Base-by-base conservation (phyloP, 768 basidiomycete species). In the Stropharia rugosoannulata region DNA sequence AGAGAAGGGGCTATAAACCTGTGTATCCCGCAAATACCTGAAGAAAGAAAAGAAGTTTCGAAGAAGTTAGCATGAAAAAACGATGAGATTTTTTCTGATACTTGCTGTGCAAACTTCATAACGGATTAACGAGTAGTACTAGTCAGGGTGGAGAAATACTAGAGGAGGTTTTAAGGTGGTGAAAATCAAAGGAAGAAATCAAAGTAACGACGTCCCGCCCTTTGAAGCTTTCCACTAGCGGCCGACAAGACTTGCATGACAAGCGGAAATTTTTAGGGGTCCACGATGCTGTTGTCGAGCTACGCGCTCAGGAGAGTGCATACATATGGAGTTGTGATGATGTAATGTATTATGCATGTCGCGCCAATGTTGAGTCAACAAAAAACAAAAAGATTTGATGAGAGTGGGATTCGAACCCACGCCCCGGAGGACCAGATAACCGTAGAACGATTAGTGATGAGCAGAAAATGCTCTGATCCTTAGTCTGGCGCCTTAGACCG, bases 401-500 rank as follows among this genome's bases (percentile, higher is more conserved):
- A 77, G 77, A 80, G 78, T 77, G 79, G 77, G 78, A 81, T 80
- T 80, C 78, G 79, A 81, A 81, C 80, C 77, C 79, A 77, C 78
- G 80, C 79, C 78, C 74, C 67, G 61, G 54, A 66, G 54, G 68
- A 68, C 67, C 70, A 70, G 70, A 71, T 70, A 43, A 52, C 51
- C 22, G 50, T 7, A 15, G 38, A 51, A 51, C 32, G 19, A 18
- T 38, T 51, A 41, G 9, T 27, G 35, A 51, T 44, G 41, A 50
- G 13, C 40, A 44, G 32, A 25, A 16, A 50, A 27, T 45, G 19
- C 43, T 45, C 43, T 45, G 43, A 45, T 45, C 84, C 84, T 84
- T 86, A 84, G 83, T 87, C 85, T 89, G 84, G 84, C 87, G 86
- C 87, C 87, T 88, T 87, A 85, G 86, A 88, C 86, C 86, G 84